A percentile compares a stretch with the other conserved stretches of the same genome.
Evolutionary conservation across 2,329 filamentous ascomycete genomes (phyloP).

Genomic region (Arthrinium puccinioides): DNA sequence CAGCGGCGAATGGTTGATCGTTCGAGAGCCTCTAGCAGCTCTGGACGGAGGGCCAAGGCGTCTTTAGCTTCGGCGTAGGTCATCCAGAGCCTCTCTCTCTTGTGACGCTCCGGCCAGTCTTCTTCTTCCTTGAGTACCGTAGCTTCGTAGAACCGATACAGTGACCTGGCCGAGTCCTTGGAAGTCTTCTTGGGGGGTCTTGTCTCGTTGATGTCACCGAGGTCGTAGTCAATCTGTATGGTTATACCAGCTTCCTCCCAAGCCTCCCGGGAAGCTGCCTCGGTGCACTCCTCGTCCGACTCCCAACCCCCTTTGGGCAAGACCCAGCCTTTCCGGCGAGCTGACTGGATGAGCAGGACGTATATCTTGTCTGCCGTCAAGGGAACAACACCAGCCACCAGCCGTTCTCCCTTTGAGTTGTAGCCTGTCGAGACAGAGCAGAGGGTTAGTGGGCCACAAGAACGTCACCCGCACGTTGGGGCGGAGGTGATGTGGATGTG

Average conservation of each 20-base stretch:
- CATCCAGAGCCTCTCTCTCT: slow-evolving; percentile 86
- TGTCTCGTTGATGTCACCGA: slow-evolving; percentile 80
- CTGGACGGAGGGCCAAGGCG: slow-evolving; percentile 69
- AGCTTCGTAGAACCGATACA: slow-evolving; percentile 80
- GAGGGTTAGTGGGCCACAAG: no score
- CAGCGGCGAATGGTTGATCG: slow-evolving; percentile 63
- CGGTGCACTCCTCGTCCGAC: slow-evolving; percentile 78
- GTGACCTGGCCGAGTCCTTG: slow-evolving; percentile 52
- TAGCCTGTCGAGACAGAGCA: slow-evolving; percentile 65
- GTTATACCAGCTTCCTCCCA: slow-evolving; percentile 97
- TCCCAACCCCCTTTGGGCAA: slow-evolving; percentile 98
- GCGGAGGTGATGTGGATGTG: neutral
- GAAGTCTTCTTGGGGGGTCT: slow-evolving; percentile 68
- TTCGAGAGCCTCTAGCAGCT: slow-evolving; percentile 81
- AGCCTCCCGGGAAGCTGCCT: slow-evolving; percentile 83
- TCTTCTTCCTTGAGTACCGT: slow-evolving; percentile 79
- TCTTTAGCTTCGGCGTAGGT: slow-evolving; percentile 75
- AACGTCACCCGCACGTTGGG: no score
- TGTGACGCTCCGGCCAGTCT: slow-evolving; percentile 91
- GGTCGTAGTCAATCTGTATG: slow-evolving; percentile 75
- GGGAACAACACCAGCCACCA: slow-evolving; percentile 91
- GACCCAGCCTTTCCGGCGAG: slow-evolving; percentile 87
- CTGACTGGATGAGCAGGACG: slow-evolving; percentile 91
- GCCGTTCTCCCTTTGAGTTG: slow-evolving; percentile 81
- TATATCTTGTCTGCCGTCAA: slow-evolving; percentile 78